Percentiles rank a stretch among this genome's conserved stretches.
Evolutionary conservation across 805 yeast species (phyloP).

Genomic region (Naumovozyma castellii): DNA sequence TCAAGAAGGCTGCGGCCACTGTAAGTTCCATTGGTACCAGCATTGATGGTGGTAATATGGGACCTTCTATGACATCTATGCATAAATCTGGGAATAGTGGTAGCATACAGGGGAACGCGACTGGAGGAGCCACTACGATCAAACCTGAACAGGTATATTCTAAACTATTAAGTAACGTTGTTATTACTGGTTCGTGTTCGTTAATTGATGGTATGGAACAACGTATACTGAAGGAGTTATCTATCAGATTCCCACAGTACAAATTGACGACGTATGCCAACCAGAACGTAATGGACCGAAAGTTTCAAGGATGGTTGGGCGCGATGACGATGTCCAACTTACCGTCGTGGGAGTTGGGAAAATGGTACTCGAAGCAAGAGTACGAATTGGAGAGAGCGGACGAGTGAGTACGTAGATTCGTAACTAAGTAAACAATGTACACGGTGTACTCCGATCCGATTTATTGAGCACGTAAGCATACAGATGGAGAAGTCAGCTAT

Average conservation of each 20-base stretch:
- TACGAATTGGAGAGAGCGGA: constrained; percentile 9
- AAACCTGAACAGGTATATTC: constrained; percentile 26
- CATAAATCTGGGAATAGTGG: constrained; percentile 1
- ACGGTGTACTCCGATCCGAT: neutral
- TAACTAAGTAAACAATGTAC: too few species aligned
- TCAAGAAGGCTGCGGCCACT: constrained; percentile 23
- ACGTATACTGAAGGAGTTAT: constrained; percentile 61
- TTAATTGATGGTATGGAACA: constrained; percentile 75
- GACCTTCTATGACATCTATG: constrained; percentile 10
- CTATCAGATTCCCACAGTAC: constrained; percentile 66
- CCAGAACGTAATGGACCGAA: constrained; percentile 66
- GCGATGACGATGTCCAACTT: constrained; percentile 35
- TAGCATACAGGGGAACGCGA: neutral
- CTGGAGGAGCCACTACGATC: constrained; percentile 3
- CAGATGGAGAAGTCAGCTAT: neutral
- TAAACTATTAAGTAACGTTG: constrained; percentile 43
- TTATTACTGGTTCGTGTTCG: constrained; percentile 74
- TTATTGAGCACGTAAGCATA: neutral
- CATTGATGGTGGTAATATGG: constrained; percentile 7
- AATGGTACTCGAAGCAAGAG: constrained; percentile 21
- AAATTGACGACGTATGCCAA: constrained; percentile 78
- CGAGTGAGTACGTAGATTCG: too few species aligned
- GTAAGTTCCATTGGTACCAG: constrained; percentile 13
- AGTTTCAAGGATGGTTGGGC: constrained; percentile 77
- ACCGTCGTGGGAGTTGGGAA: constrained; percentile 25